Conservation (phyloP, 2,329 filamentous ascomycete species). For the Trichothecium roseum region DNA sequence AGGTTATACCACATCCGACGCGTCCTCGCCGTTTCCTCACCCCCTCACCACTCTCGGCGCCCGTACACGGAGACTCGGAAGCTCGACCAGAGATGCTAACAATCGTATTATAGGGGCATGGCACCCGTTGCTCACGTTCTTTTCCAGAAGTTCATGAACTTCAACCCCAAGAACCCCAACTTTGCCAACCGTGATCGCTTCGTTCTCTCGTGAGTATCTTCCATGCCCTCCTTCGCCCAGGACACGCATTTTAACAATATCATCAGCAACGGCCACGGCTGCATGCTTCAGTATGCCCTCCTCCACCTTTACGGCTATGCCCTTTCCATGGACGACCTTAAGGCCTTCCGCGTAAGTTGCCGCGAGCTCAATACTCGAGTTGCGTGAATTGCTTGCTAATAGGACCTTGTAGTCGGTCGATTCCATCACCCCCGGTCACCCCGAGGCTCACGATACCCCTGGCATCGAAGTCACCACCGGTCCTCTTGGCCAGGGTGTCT, state of each 20-base stretch:
- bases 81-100: background rate
- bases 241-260: background rate
- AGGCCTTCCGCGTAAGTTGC: constrained; percentile 81
- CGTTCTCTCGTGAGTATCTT: constrained; percentile 80
- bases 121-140: constrained; percentile 93
- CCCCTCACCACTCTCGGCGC: no score
- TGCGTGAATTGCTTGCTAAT: background rate
- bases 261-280: constrained; percentile 87
- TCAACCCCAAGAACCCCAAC: constrained; percentile 98
- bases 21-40: background rate
- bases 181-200: constrained; percentile 98
- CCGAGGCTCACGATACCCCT: constrained; percentile 91
- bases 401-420: constrained; percentile 32
- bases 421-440: constrained; percentile 87
- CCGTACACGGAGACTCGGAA: background rate
- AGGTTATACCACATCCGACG: constrained; percentile 21
- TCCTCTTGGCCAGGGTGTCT: constrained; percentile 93
- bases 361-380: background rate
- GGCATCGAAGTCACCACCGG: constrained; percentile 97
- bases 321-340: constrained; percentile 81
- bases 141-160: constrained; percentile 98
- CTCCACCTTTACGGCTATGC: constrained; percentile 93
- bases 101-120: constrained; percentile 49
- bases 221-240: background rate
- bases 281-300: constrained; percentile 98